Evolutionary conservation across 192 early-diverging fungal species (phyloP), one percentile per base, ranked within the genome.

Genomic region (Coemansia sp.): DNA sequence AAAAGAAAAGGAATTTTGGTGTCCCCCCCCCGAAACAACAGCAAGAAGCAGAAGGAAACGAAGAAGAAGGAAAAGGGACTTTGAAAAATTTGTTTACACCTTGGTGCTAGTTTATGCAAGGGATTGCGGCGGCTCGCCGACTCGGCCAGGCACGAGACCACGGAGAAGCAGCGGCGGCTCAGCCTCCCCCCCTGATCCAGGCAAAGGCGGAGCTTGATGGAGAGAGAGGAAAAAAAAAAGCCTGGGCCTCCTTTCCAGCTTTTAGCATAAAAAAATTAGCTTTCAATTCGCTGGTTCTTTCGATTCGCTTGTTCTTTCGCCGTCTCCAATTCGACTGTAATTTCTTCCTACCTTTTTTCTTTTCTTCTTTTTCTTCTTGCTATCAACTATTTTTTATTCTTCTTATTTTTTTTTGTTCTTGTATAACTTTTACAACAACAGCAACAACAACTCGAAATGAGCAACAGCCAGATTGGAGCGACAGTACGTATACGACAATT

Each of bases 171-270:
- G 45, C 22, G n/a, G n/a, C n/a, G n/a, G n/a, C n/a, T n/a, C n/a
- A n/a, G n/a, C n/a, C 22, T 24, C 53, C 12, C 53, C 57, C 57
- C 57, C 57, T 59, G 45, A 47, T 47, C 45, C 45, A 47, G 45
- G 22, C 3, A 32, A 64, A 64, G 49, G n/a, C n/a, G n/a, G n/a
- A n/a, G n/a, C n/a, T n/a, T n/a, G n/a, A n/a, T n/a, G n/a, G 10
- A 29, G 6, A n/a, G 49, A 37, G 8, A 31, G 22, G n/a, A n/a
- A 2, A 32, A 64, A 64, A 64, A 31, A 62, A 31, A 37, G 19
- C 20, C 35, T 60, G 10, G 10, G 36, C n/a, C n/a, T n/a, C 19
- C 24, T 62, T 41, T 62, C 49, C 20, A 53, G 25, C 4, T 45
- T 62, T 62, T 27, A 46, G 4, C 20, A 17, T 1, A 19, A 31